Evolutionary conservation across 1,284 basidiomycete genomes (phyloP).

Genomic region (Boletus semigastroideus): DNA sequence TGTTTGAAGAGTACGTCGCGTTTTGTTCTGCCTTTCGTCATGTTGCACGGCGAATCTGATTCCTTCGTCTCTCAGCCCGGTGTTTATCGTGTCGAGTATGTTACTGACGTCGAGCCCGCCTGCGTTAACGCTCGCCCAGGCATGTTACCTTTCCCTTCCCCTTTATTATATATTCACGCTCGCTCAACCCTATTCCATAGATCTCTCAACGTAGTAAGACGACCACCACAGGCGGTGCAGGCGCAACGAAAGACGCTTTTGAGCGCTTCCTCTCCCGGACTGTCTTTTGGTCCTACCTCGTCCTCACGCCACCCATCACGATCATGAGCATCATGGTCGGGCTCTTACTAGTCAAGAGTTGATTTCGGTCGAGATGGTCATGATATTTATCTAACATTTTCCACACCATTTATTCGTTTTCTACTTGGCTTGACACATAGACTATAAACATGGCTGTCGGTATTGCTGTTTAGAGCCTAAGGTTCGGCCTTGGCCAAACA

Average conservation of each 20-base stretch:
- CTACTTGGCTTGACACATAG: too few relatives aligned
- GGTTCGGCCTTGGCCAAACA: constrained; percentile 20
- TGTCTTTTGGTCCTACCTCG: constrained; percentile 81
- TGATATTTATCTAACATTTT: too few relatives aligned
- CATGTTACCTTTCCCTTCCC: constrained; percentile 24
- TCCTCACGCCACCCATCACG: constrained; percentile 80
- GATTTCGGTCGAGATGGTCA: neutral
- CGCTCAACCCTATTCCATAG: neutral
- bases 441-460: too few relatives aligned
- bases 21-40: neutral
- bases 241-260: constrained; percentile 43
- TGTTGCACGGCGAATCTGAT: neutral
- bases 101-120: constrained; percentile 78
- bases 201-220: constrained; percentile 19
- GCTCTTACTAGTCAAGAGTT: constrained; percentile 54
- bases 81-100: constrained; percentile 80
- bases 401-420: too few relatives aligned
- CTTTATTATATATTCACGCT: too few relatives aligned
- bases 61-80: constrained; percentile 44
- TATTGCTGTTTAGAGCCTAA: too few relatives aligned
- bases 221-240: neutral
- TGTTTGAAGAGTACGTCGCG: constrained; percentile 70
- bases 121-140: constrained; percentile 79
- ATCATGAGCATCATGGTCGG: constrained; percentile 78
- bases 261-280: constrained; percentile 85